Evolutionary conservation across 305 asterid genomes (phyloP).

Genomic region (Fraxinus sp.): DNA sequence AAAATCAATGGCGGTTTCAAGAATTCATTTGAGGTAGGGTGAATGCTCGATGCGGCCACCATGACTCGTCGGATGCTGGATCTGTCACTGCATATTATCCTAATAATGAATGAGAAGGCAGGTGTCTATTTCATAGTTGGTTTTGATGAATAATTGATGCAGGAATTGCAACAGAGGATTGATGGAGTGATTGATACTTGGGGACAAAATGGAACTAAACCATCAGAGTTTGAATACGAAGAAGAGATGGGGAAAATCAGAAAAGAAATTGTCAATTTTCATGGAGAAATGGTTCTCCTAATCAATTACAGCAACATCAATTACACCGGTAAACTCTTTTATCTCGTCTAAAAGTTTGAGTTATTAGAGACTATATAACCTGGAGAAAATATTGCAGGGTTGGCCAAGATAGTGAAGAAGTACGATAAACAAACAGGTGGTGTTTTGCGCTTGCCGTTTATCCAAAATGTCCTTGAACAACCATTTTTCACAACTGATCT

Average conservation of each 20-base stretch:
- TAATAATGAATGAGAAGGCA: neutral
- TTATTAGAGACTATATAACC: neutral
- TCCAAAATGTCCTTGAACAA: conserved; percentile 67
- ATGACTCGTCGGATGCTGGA: neutral
- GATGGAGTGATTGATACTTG: conserved; percentile 46
- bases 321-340: conserved; percentile 57
- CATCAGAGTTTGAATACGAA: conserved; percentile 51
- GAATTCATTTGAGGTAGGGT: no score
- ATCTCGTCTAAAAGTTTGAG: neutral
- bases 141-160: conserved; percentile 9
- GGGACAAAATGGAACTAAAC: conserved; percentile 44
- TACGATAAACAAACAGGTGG: conserved; percentile 92
- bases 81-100: neutral
- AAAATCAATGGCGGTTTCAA: no score
- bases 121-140: neutral
- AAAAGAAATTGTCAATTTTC: conserved; percentile 84
- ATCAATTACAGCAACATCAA: conserved; percentile 83
- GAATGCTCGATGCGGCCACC: no score
- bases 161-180: conserved; percentile 81
- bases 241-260: conserved; percentile 64
- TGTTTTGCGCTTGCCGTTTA: conserved; percentile 63
- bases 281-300: conserved; percentile 94
- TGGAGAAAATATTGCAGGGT: conserved; percentile 35
- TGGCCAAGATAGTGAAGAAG: conserved; percentile 85
- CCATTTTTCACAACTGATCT: conserved; percentile 87